Conservation (phyloP, 306 rosid genomes). For the Fragaria ananassa region DNA sequence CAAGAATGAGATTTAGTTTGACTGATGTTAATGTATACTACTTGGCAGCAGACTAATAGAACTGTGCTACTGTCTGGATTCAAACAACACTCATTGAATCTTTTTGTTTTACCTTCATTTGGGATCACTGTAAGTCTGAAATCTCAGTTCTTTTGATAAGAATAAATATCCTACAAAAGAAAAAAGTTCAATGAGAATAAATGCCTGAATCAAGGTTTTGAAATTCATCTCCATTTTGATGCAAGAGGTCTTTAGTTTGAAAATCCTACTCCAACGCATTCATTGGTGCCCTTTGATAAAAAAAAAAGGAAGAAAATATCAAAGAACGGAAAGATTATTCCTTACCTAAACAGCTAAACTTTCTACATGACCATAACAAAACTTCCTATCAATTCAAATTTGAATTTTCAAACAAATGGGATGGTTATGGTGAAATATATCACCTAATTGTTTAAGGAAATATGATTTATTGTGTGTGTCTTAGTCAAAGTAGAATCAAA, state of each 20-base stretch:
- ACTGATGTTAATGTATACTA: not conserved
- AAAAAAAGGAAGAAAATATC: too few relatives aligned
- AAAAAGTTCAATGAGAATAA: not conserved
- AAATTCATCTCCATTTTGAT: not conserved
- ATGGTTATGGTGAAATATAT: not conserved
- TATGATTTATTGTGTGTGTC: too few relatives aligned
- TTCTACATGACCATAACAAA: too few relatives aligned
- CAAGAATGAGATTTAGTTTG: slow-evolving; percentile 40
- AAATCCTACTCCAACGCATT: not conserved
- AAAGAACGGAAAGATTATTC: not conserved
- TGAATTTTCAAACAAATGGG: not conserved
- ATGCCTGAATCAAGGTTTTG: not conserved
- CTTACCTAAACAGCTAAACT: too few relatives aligned
- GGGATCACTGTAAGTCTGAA: not conserved
- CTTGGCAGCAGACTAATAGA: not conserved
- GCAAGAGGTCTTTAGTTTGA: not conserved
- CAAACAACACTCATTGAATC: not conserved
- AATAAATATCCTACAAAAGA: not conserved
- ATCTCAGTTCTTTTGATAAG: not conserved
- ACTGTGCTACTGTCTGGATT: not conserved
- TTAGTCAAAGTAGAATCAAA: too few relatives aligned
- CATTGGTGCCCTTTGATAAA: not conserved
- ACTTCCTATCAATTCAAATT: too few relatives aligned
- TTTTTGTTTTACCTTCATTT: not conserved
- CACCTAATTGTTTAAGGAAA: not conserved